Conservation (phyloP, 257 asterid genomes). For the Voacanga thouarsii region DNA sequence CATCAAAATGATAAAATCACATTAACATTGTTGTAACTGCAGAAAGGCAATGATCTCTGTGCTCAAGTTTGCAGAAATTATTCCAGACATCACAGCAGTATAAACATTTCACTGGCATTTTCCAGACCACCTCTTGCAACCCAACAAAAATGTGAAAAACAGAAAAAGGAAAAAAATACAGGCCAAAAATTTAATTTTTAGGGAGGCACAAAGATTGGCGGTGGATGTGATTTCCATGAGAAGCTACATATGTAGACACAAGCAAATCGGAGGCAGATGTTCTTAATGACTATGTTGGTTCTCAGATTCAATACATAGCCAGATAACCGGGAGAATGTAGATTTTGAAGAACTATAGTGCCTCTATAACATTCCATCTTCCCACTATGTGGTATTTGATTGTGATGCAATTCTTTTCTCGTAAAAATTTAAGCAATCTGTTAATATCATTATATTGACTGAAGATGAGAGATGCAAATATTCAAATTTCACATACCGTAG, state of each 20-base stretch:
- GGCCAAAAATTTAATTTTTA: neutral
- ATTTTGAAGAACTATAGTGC: neutral
- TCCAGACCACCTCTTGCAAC: neutral
- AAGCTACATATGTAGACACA: neutral
- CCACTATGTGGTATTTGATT: neutral
- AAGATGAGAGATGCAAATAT: neutral
- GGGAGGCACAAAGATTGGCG: neutral
- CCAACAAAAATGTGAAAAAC: neutral
- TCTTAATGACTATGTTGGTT: neutral
- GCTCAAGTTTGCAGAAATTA: neutral
- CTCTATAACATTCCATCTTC: neutral
- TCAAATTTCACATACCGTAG: constrained; percentile 56
- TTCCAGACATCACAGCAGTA: neutral
- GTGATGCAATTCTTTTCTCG: neutral
- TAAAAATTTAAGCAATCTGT: neutral
- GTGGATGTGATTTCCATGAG: neutral
- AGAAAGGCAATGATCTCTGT: neutral
- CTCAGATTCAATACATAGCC: neutral
- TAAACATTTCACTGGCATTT: neutral
- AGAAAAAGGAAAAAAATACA: neutral
- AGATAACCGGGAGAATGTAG: neutral
- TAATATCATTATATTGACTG: neutral
- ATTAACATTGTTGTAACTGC: neutral
- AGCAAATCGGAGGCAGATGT: neutral
- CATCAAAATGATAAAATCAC: neutral